phyloP scores from a whole-genome alignment of 352 stramenopile species.

The Globisporangium emineosum region DNA sequence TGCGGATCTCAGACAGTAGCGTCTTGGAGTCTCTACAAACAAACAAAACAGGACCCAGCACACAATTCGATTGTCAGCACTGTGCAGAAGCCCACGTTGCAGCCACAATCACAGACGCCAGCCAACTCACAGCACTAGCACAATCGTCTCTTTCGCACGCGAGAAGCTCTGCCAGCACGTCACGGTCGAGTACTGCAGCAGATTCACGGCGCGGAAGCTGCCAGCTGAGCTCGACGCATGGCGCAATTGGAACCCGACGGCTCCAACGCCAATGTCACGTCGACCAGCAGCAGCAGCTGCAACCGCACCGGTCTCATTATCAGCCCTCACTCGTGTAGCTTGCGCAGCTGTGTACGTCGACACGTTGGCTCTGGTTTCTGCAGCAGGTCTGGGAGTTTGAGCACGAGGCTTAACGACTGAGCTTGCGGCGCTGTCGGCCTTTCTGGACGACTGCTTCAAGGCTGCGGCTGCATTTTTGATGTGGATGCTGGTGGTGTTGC shows the following conservation, averaged over 20 bases:
- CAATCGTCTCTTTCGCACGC: slow-evolving; percentile 42
- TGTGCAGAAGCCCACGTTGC: neutral
- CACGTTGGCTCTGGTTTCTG: neutral
- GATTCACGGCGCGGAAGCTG: slow-evolving; percentile 28
- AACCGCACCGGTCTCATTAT: neutral
- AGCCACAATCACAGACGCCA: neutral
- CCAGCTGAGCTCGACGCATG: slow-evolving; percentile 33
- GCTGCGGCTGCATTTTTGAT: neutral
- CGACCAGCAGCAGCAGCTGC: neutral
- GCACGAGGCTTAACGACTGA: neutral
- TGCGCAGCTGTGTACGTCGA: neutral
- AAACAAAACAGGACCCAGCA: too few relatives aligned
- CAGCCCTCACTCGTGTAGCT: too few relatives aligned
- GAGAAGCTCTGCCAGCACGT: slow-evolving; percentile 69
- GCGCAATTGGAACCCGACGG: slow-evolving; percentile 38
- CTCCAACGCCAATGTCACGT: neutral
- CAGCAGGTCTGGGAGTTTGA: neutral
- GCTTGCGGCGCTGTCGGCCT: neutral
- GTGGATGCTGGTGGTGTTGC: neutral
- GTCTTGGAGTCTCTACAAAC: slow-evolving; percentile 53
- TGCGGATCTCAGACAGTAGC: slow-evolving; percentile 61
- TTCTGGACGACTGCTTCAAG: neutral
- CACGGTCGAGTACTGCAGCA: slow-evolving; percentile 50
- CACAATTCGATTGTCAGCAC: neutral
- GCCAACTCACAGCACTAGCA: slow-evolving; percentile 43